phyloP scores from a whole-genome alignment of 352 stramenopile genomes.

The Phytophthora uliginosa region DNA sequence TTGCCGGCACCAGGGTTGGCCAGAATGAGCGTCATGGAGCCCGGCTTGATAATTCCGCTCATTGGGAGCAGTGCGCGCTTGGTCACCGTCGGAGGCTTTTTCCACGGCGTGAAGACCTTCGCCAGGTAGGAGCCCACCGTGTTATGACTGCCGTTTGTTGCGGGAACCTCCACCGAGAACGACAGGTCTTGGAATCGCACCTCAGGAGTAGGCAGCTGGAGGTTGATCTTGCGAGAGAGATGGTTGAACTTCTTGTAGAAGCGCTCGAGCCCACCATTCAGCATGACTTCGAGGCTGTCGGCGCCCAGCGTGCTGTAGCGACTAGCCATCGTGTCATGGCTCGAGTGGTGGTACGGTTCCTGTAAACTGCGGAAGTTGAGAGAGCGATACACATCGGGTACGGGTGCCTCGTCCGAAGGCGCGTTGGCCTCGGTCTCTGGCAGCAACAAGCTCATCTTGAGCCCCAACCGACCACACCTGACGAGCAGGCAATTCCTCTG shows the following conservation, averaged over 20 bases:
- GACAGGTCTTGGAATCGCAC: slow-evolving; percentile 76
- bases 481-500: not conserved
- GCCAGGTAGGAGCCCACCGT: slow-evolving; percentile 69
- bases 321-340: slow-evolving; percentile 52
- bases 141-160: slow-evolving; percentile 46
- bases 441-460: not conserved
- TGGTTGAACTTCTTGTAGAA: slow-evolving; percentile 85
- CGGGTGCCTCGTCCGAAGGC: not conserved
- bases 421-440: not conserved
- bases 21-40: slow-evolving; percentile 68
- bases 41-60: slow-evolving; percentile 88
- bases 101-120: slow-evolving; percentile 62
- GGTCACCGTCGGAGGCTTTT: slow-evolving; percentile 50
- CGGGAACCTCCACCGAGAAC: slow-evolving; percentile 61
- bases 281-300: slow-evolving; percentile 64
- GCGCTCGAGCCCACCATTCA: slow-evolving; percentile 63
- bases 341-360: slow-evolving; percentile 63
- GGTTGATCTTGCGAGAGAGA: slow-evolving; percentile 65
- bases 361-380: slow-evolving; percentile 74
- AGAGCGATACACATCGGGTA: slow-evolving; percentile 69
- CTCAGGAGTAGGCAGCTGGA: slow-evolving; percentile 66
- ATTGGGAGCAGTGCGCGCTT: slow-evolving; percentile 73
- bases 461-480: too few species aligned
- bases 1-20: slow-evolving; percentile 81
- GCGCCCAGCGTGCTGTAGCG: slow-evolving; percentile 66